Percentiles rank a stretch among this genome's conserved stretches.
Evolutionary conservation across 2,329 filamentous ascomycete species (phyloP).

Genomic region (Neocucurbitaria cava): DNA sequence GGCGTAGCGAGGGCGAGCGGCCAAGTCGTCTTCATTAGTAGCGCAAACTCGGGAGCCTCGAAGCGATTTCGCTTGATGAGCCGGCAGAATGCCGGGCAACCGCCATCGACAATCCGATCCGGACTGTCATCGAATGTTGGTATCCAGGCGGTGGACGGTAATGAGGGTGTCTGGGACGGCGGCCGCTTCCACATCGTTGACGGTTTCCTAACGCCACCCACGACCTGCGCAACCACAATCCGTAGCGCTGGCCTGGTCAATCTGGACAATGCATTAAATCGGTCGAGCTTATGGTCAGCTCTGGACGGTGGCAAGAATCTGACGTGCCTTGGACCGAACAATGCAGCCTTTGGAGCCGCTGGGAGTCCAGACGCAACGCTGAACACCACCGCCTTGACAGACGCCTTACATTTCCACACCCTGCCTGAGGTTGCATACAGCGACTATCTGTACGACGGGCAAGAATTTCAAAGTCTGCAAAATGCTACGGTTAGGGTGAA

Average conservation of each 20-base stretch:
- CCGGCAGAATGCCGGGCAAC: constrained; percentile 9
- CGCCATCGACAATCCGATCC: constrained; percentile 15
- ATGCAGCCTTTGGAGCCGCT: constrained; percentile 21
- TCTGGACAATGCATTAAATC: constrained; percentile 26
- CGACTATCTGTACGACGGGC: constrained; percentile 26
- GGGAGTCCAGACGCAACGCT: constrained; percentile 17
- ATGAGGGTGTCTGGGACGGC: constrained; percentile 24
- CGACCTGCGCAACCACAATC: constrained; percentile 21
- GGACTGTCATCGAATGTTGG: constrained; percentile 24
- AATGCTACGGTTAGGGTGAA: constrained; percentile 25
- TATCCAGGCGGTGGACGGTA: constrained; percentile 12
- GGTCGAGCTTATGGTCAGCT: constrained; percentile 18
- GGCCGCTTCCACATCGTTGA: constrained; percentile 30
- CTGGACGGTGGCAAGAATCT: constrained; percentile 25
- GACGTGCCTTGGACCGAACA: constrained; percentile 26
- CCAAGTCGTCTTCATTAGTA: constrained; percentile 31
- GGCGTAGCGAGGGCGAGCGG: constrained; percentile 15
- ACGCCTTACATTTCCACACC: constrained; percentile 24
- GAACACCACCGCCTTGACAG: constrained; percentile 11
- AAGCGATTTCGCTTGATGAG: constrained; percentile 17
- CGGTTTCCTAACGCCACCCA: constrained; percentile 21
- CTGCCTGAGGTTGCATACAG: constrained; percentile 24
- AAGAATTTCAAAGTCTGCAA: constrained; percentile 25
- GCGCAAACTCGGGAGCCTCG: constrained; percentile 4
- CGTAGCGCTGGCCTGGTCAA: constrained; percentile 16